phyloP scores from a whole-genome alignment of 192 early-diverging fungal species.

The Backusella morwellensis region DNA sequence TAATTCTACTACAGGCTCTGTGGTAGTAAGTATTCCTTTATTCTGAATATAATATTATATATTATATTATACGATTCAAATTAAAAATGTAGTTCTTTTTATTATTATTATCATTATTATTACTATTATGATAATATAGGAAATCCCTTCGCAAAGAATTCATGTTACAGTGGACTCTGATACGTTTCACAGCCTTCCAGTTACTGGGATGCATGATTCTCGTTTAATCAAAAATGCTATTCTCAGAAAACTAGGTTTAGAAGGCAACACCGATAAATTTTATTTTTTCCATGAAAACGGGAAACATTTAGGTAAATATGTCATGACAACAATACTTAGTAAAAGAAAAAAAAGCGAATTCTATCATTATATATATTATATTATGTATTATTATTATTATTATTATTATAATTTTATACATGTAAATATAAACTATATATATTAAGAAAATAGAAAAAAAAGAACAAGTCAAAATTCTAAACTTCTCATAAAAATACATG shows the following conservation, averaged over 20 bases:
- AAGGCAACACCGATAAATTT: constrained; percentile 24
- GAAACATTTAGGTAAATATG: constrained; percentile 7
- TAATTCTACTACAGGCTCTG: background rate
- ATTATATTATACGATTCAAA: constrained; percentile 1
- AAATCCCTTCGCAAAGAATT: constrained; percentile 20
- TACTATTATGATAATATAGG: background rate
- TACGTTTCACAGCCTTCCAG: constrained; percentile 23
- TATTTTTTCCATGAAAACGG: constrained; percentile 29
- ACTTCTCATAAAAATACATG: constrained; percentile 3
- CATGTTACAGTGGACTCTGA: constrained; percentile 30
- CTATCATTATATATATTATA: background rate
- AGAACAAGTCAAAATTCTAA: background rate
- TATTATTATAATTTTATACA: background rate
- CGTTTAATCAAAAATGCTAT: constrained; percentile 18
- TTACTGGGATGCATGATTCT: constrained; percentile 25
- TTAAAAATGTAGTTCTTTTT: background rate
- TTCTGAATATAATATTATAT: background rate
- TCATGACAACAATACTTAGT: background rate
- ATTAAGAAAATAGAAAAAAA: background rate
- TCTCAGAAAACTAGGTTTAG: constrained; percentile 22
- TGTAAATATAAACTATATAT: background rate
- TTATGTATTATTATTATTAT: background rate
- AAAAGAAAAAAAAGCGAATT: background rate
- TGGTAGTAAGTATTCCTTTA: background rate
- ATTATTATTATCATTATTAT: too few species aligned